Percentiles rank a stretch among this genome's conserved stretches.
These are phyloP conservation scores for Dioscorea zingiberensis DNA, from an alignment of 106 monocot genomes.

Conservation along the genomic window DNA sequence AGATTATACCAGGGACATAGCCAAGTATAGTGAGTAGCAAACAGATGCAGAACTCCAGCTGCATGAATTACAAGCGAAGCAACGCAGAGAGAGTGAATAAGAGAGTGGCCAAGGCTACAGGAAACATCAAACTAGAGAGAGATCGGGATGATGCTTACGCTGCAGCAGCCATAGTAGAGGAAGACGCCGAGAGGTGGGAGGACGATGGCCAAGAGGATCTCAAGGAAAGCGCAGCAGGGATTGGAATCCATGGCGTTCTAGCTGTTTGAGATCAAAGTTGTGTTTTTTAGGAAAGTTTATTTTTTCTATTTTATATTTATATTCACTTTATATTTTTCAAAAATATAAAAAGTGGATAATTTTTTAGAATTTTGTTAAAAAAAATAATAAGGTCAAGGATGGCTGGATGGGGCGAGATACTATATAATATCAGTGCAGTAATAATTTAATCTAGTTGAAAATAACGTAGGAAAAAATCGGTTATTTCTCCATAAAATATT, in stretches of 20 bases:
- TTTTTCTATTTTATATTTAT: no score
- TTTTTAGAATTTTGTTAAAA: no score
- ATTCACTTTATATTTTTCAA: no score
- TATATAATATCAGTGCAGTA: no score
- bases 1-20: slow-evolving; percentile 45
- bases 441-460: no score
- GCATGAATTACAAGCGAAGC: background rate
- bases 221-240: background rate
- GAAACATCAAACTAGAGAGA: background rate
- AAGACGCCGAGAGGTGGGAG: slow-evolving; percentile 11
- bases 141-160: background rate
- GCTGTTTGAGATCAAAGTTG: background rate
- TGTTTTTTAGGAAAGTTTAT: no score
- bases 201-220: slow-evolving; percentile 7
- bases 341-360: no score
- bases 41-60: slow-evolving; percentile 55
- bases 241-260: background rate
- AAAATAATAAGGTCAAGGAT: no score
- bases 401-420: no score
- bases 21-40: slow-evolving; percentile 46
- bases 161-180: slow-evolving; percentile 10
- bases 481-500: no score
- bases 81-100: background rate
- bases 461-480: no score
- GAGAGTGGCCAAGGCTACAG: no score